A percentile compares a stretch with the other conserved stretches of the same genome.
Conservation (phyloP, 176 grass and related monocot genomes). For the Calamus simplicifolius region DNA sequence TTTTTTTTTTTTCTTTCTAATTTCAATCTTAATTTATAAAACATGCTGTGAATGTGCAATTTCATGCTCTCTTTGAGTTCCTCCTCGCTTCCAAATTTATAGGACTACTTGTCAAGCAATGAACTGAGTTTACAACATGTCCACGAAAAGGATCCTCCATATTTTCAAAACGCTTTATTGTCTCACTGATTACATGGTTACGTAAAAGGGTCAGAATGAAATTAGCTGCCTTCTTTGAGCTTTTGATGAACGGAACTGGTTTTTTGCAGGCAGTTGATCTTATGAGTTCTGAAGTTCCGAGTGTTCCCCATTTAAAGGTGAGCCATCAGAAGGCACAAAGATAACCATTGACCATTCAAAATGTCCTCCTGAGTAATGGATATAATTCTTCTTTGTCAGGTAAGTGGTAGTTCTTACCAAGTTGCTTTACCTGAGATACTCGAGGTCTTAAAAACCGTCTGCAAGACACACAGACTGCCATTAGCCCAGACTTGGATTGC, state of each 20-base stretch:
- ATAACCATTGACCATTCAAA: too few species aligned
- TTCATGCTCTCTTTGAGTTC: too few species aligned
- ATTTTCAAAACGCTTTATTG: too few species aligned
- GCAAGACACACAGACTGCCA: slow-evolving; percentile 61
- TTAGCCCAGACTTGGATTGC: slow-evolving; percentile 90
- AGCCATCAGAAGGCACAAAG: neutral
- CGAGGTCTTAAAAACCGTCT: slow-evolving; percentile 60
- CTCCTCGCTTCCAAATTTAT: too few species aligned
- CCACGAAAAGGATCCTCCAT: too few species aligned
- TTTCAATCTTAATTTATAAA: too few species aligned
- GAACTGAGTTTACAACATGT: too few species aligned
- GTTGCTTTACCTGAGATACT: slow-evolving; percentile 77
- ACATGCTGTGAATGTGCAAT: too few species aligned
- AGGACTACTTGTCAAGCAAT: too few species aligned
- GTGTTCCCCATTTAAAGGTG: slow-evolving; percentile 47
- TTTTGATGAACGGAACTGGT: slow-evolving; percentile 10
- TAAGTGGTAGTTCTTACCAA: slow-evolving; percentile 75
- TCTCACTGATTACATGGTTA: too few species aligned
- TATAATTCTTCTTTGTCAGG: slow-evolving; percentile 36
- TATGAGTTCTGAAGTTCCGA: slow-evolving; percentile 62
- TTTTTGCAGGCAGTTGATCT: slow-evolving; percentile 81
- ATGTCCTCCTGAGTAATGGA: slow-evolving; percentile 22
- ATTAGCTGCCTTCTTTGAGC: neutral
- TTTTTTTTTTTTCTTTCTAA: too few species aligned
- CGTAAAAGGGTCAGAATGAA: too few species aligned